Evolutionary conservation across 768 basidiomycete genomes (phyloP).

Genomic region (Pleurotus djamor): DNA sequence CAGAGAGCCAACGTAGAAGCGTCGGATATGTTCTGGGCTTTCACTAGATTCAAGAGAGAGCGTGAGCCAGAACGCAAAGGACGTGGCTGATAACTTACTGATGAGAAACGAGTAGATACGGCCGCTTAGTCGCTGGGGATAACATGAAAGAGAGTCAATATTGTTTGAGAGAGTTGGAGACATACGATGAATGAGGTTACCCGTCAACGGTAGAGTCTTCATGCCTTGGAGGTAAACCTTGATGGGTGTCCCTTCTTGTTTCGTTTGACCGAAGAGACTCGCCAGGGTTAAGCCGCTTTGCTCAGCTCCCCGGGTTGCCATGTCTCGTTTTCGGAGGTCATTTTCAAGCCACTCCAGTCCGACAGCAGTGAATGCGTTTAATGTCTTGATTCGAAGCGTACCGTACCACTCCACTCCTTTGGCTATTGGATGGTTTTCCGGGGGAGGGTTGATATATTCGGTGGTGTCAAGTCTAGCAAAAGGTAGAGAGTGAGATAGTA

Average conservation of each 20-base stretch:
- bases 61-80: too few relatives aligned
- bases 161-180: conserved; percentile 18
- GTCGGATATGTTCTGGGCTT: conserved; percentile 17
- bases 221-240: conserved; percentile 39
- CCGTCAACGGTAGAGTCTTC: conserved; percentile 36
- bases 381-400: conserved; percentile 38
- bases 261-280: conserved; percentile 25
- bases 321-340: conserved; percentile 41
- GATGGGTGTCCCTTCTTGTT: conserved; percentile 23
- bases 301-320: conserved; percentile 12
- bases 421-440: conserved; percentile 14
- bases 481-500: not conserved
- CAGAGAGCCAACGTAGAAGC: conserved; percentile 44
- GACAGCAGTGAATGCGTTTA: conserved; percentile 47
- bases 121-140: not conserved
- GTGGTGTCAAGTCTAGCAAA: conserved; percentile 43
- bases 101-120: not conserved
- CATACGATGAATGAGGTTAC: conserved; percentile 19
- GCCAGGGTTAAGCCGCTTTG: conserved; percentile 28
- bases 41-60: too few relatives aligned
- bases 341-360: conserved; percentile 38
- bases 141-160: conserved; percentile 13
- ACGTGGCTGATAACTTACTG: not conserved
- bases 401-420: conserved; percentile 48
- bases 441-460: conserved; percentile 32